Conservation (phyloP, 176 grass and related monocot genomes). For the Juncus effusus region DNA sequence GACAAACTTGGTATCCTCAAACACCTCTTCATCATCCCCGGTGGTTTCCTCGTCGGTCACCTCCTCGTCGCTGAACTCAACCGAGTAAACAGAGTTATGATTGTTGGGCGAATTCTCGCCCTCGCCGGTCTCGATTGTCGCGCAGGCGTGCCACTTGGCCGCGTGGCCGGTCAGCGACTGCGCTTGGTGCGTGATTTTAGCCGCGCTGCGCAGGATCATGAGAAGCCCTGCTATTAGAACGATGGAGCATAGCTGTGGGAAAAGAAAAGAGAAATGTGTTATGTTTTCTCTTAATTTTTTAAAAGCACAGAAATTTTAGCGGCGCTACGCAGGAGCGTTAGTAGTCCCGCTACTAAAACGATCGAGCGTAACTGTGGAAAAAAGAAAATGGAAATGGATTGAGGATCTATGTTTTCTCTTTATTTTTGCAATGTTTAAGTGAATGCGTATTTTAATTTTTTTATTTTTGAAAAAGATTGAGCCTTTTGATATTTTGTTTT, state of each 20-base stretch:
- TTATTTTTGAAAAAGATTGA: too few species aligned
- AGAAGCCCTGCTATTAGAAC: conserved; percentile 76
- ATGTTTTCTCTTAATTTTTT: neutral
- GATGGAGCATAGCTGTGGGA: conserved; percentile 64
- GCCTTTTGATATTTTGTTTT: too few species aligned
- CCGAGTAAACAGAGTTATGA: conserved; percentile 25
- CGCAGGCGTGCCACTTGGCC: conserved; percentile 96
- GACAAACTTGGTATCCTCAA: conserved; percentile 60
- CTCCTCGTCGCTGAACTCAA: conserved; percentile 19
- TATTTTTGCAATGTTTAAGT: too few species aligned
- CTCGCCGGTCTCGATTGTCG: conserved; percentile 54
- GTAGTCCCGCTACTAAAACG: conserved; percentile 72
- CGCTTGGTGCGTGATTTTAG: conserved; percentile 93
- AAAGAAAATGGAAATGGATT: too few species aligned
- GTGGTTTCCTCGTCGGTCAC: conserved; percentile 40
- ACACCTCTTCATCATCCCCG: conserved; percentile 51
- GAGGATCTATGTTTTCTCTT: too few species aligned
- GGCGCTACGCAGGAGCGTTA: conserved; percentile 75
- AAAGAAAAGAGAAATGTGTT: neutral
- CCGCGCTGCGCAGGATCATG: conserved; percentile 80
- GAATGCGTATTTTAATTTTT: too few species aligned
- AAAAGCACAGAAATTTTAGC: conserved; percentile 57
- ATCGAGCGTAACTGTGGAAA: conserved; percentile 62
- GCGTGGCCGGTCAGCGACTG: conserved; percentile 77
- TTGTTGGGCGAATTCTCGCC: conserved; percentile 2